Conservation (phyloP, 176 grass and related monocot species). For the Hordeum marinum region DNA sequence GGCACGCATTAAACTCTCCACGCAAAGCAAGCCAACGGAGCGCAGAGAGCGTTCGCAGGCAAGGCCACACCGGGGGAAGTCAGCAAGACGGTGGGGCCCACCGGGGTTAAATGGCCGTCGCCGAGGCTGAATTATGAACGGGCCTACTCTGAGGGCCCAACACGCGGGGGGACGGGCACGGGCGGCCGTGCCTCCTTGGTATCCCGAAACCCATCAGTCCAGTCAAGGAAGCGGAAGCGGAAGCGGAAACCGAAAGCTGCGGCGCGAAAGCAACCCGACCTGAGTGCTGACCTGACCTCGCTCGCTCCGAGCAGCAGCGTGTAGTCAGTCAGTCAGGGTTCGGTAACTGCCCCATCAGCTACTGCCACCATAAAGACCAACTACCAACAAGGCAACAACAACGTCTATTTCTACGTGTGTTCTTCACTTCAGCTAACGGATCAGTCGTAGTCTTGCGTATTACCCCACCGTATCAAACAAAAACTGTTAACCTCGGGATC, state of each 20-base stretch:
- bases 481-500: neutral
- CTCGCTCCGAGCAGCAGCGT: neutral
- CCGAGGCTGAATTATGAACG: neutral
- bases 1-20: slow-evolving; percentile 7
- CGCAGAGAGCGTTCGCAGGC: slow-evolving; percentile 22
- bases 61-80: neutral
- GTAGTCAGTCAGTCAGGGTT: neutral
- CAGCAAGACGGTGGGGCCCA: slow-evolving; percentile 6
- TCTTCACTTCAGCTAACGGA: neutral
- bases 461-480: neutral
- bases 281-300: neutral
- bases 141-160: slow-evolving; percentile 24
- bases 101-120: slow-evolving; percentile 22
- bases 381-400: neutral
- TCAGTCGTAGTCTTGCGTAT: neutral
- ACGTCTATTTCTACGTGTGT: too few species aligned
- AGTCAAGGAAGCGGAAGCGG: slow-evolving; percentile 20
- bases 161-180: neutral
- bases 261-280: slow-evolving; percentile 24
- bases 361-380: neutral
- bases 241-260: slow-evolving; percentile 25
- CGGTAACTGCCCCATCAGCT: neutral
- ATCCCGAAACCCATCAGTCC: slow-evolving; percentile 3
- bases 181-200: neutral
- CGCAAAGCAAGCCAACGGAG: slow-evolving; percentile 23